A percentile compares a stretch with the other conserved stretches of the same genome.
These are phyloP conservation scores for Pleurotus cornucopiae DNA, from an alignment of 768 basidiomycete species.

Conservation along the genomic window DNA sequence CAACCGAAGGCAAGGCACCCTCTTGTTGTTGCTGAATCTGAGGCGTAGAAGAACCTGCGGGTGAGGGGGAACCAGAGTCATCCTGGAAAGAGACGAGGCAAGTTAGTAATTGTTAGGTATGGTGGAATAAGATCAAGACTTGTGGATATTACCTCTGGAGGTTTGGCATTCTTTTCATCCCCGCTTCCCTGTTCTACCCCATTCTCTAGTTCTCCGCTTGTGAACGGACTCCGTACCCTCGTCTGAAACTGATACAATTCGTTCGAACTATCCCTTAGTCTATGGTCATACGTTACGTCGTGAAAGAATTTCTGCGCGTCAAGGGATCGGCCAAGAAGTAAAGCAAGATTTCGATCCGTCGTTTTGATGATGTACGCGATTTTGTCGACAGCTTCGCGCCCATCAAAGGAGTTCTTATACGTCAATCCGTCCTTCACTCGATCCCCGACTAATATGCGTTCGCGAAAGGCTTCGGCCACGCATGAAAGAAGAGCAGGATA, in stretches of 20 bases:
- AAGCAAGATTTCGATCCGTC: slow-evolving; percentile 91
- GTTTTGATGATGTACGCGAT: slow-evolving; percentile 99
- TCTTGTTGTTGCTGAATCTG: slow-evolving; percentile 12
- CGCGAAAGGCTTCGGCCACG: slow-evolving; percentile 90
- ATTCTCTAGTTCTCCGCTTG: slow-evolving; percentile 63
- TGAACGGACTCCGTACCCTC: slow-evolving; percentile 78
- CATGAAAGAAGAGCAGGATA: slow-evolving; percentile 96
- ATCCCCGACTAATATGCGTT: slow-evolving; percentile 73
- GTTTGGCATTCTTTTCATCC: slow-evolving; percentile 12
- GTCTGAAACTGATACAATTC: slow-evolving; percentile 95
- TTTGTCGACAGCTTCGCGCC: slow-evolving; percentile 94
- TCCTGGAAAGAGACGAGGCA: slow-evolving; percentile 17
- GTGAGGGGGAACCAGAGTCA: slow-evolving; percentile 23
- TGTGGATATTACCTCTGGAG: background rate
- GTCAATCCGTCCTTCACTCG: slow-evolving; percentile 92
- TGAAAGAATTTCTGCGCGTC: slow-evolving; percentile 99
- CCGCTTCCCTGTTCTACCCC: slow-evolving; percentile 26
- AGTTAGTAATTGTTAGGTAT: background rate
- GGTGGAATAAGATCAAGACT: slow-evolving; percentile 2
- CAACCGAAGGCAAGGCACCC: slow-evolving; percentile 24
- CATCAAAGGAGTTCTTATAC: slow-evolving; percentile 96
- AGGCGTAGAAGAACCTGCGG: slow-evolving; percentile 13
- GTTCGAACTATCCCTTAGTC: slow-evolving; percentile 78
- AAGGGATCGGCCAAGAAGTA: slow-evolving; percentile 90
- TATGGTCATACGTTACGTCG: slow-evolving; percentile 98